Base-by-base conservation (phyloP, 805 yeast species). In the Candida schatavii region DNA sequence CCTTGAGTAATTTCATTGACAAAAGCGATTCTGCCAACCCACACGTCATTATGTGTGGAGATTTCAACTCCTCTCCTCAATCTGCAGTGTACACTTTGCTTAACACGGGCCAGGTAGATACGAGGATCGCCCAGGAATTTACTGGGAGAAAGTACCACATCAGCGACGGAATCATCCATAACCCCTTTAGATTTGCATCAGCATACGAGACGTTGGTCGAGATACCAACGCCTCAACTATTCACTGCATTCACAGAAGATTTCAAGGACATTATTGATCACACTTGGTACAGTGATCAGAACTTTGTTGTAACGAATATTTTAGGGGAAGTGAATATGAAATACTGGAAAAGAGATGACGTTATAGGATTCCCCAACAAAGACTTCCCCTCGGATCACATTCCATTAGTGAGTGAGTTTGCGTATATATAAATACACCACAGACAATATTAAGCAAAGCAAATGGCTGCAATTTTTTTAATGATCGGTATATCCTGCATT, bases 311-410 rank as follows among this genome's bases (percentile, higher is more conserved):
- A 17, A 52, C 67, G 1, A 66, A 68, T 40, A 70, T 76, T n/a
- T 57, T 80, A n/a, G 75, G 80, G n/a, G 81, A 78, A 14, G 62
- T 75, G 11, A 70, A 72, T 36, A 46, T 54, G 0, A 40, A 49
- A 0, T 70, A 72, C 44, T 41, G 64, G 13, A 40, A 52, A 5
- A 44, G 52, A 23, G 38, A 36, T 28, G 35, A 38, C 0, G 64
- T 63, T 9, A 44, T 44, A 7, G 78, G 83, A 0, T 66, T 80
- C 38, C 87, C 86, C 0, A 80, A 81, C 46, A 61, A 56, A 32
- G 72, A 72, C 15, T 81, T 76, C 47, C 86, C 87, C 3, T 80
- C 81, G 40, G 83, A 78, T 43, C 76, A 70, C 46, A 70, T 70
- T 6, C 76, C 76, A 10, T 51, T 71, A 21, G 58, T 66, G 5